Percentiles rank a stretch among this genome's conserved stretches.
These are phyloP conservation scores for Tagetes erecta DNA, from an alignment of 129 eudicot species.

Conservation along the genomic window DNA sequence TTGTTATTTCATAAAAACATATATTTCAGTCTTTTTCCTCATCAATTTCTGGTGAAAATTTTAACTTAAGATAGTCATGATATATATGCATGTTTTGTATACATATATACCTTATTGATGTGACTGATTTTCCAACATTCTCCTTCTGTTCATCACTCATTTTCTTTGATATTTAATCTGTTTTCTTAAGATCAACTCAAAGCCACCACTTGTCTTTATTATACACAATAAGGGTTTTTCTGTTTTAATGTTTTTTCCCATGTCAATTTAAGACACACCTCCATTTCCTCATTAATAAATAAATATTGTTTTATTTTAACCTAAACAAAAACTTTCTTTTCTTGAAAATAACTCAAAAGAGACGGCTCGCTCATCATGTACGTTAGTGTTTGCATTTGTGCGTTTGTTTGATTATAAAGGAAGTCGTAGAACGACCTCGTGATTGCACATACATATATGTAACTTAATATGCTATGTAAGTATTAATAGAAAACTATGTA, in stretches of 20 bases:
- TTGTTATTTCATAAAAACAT: slow-evolving; percentile 36
- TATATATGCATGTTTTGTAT: not conserved
- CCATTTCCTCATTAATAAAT: slow-evolving; percentile 17
- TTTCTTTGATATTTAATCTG: slow-evolving; percentile 28
- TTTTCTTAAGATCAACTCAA: slow-evolving; percentile 40
- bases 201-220: slow-evolving; percentile 32
- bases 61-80: slow-evolving; percentile 29
- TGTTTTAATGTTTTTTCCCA: slow-evolving; percentile 14
- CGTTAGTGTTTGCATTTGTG: not conserved
- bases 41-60: slow-evolving; percentile 17
- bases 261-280: slow-evolving; percentile 27
- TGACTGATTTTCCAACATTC: slow-evolving; percentile 49
- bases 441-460: not conserved
- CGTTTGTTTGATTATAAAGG: not conserved
- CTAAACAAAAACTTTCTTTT: slow-evolving; percentile 19
- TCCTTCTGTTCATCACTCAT: slow-evolving; percentile 42
- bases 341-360: slow-evolving; percentile 12
- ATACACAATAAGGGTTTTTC: slow-evolving; percentile 20
- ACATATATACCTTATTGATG: slow-evolving; percentile 30
- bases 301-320: slow-evolving; percentile 20
- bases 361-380: not conserved
- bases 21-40: slow-evolving; percentile 32
- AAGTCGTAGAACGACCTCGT: not conserved
- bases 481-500: too few relatives aligned
- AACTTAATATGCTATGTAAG: not conserved